These are phyloP conservation scores for Carex kokanica DNA, from an alignment of 176 grass and related monocot genomes.

Conservation along the genomic window DNA sequence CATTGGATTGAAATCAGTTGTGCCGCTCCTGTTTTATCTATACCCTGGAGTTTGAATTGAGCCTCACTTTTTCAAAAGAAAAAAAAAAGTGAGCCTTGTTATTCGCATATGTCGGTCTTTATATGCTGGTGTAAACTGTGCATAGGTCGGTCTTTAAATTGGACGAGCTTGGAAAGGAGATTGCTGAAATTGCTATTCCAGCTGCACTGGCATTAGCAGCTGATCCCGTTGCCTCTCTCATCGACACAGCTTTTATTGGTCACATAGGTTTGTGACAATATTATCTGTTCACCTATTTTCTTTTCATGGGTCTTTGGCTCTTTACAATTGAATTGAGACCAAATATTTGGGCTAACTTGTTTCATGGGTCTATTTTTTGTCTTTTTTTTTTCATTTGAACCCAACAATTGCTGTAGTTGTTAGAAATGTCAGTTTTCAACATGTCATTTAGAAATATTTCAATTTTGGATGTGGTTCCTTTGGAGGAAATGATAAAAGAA, in stretches of 20 bases:
- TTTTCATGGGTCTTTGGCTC: background rate
- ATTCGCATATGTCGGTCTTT: background rate
- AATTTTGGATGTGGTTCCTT: background rate
- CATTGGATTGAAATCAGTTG: background rate
- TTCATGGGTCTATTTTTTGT: background rate
- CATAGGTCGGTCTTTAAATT: slow-evolving; percentile 41
- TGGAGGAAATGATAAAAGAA: background rate
- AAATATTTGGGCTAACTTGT: background rate
- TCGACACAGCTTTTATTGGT: slow-evolving; percentile 53
- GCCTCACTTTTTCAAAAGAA: background rate
- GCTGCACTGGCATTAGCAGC: slow-evolving; percentile 43
- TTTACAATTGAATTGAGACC: background rate
- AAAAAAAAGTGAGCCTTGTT: background rate
- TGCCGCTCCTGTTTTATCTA: background rate
- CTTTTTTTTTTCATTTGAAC: background rate
- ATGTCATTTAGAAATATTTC: background rate
- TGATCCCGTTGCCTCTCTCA: slow-evolving; percentile 45
- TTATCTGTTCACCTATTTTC: background rate
- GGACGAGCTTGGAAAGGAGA: slow-evolving; percentile 53
- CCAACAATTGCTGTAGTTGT: background rate
- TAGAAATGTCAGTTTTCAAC: background rate
- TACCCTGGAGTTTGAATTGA: background rate
- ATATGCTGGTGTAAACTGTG: slow-evolving; percentile 9
- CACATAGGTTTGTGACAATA: slow-evolving; percentile 41
- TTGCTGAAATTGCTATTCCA: slow-evolving; percentile 39